Base-by-base conservation (phyloP, 306 rosid genomes). In the Vicia sativa region DNA sequence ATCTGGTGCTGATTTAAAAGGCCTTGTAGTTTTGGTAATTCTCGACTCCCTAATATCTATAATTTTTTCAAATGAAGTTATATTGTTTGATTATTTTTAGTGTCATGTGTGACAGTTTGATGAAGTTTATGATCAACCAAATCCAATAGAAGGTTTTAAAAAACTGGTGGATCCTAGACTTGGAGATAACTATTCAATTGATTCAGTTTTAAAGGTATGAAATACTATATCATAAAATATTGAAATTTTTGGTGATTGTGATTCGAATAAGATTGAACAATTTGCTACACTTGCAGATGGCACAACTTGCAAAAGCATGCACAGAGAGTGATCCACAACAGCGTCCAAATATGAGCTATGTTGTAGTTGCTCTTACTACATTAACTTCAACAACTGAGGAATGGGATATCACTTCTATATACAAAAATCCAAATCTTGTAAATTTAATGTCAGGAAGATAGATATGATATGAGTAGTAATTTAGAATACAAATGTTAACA, bases 291-390 rank as follows among this genome's bases (percentile, higher is more conserved):
- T 57, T 80, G 84, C 90, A 92, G 98, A 67, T 90, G 86, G 88
- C 91, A 21, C 89, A 81, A 56, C 91, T 92, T 11, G 98, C 83
- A 14, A 87, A 73, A 65, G 93, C 86, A 3, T 92, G 98, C 50
- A 90, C 95, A 4, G 78, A 84, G 42, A 84, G 71, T 16, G 85
- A 87, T 46, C 92, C 90, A 31, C 84, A 81, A 0, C 45, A 77
- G 41, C 93, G 98, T 7, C 96, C 96, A 21, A 90, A 83, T 65
- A 92, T 89, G 98, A 85, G 96, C 66, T 87, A 88, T 6, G 81
- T 92, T 34, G 96, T 92, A 65, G 93, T 92, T 68, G 95, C 91
- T 34, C 86, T 92, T 7, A 83, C 85, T 87, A 88, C 89, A 68
- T 87, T 92, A 25, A 83, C 81, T 37, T 89, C 96, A 4, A 13